Evolutionary conservation across 805 yeast genomes (phyloP), one percentile per base, ranked within the genome.

Genomic region (Wickerhamomyces bovis): DNA sequence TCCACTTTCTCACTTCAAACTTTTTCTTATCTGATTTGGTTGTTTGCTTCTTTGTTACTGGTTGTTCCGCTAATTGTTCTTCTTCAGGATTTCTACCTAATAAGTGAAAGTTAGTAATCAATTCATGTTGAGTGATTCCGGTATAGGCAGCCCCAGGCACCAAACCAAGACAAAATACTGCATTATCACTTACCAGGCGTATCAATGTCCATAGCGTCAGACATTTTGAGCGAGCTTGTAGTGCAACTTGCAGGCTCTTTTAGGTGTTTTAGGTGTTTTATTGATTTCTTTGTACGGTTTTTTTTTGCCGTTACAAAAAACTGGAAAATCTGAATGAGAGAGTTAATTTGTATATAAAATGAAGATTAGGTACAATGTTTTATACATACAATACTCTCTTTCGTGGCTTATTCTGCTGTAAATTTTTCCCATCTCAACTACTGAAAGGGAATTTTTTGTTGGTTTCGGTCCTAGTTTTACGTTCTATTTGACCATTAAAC

Each of bases 1-100:
- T 89, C 98, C 99, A 92, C 72, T 90, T 94, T 63, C 89, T 87
- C 38, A 94, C 90, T 64, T 92, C 97, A 58, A 94, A 90, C 57
- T 87, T 76, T 64, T 84, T 85, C 70, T 84, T 80, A 50, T 64
- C 63, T 49, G 60, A 43, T 42, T 56, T 62, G 35, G 51, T 44
- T 38, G 35, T 48, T 42, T 38, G 47, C 20, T 21, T 39, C 42
- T 44, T 49, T 52, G 46, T 22, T 38, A 41, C 23, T 26, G 20
- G 9, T 31, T 35, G 44, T 11, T 33, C 43, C 23, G 38, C 23
- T 35, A 39, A 43, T 44, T 43, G 40, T 20, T 41, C 38, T 23
- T 36, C 38, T 39, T 36, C 22, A 20, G 20, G 15, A 20, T 44
- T 45, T 30, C 6, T 12, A 20, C 11, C 43, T 28, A 12, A 3